phyloP scores from a whole-genome alignment of 2,329 filamentous ascomycete species.

The Zymoseptoria brevis region DNA sequence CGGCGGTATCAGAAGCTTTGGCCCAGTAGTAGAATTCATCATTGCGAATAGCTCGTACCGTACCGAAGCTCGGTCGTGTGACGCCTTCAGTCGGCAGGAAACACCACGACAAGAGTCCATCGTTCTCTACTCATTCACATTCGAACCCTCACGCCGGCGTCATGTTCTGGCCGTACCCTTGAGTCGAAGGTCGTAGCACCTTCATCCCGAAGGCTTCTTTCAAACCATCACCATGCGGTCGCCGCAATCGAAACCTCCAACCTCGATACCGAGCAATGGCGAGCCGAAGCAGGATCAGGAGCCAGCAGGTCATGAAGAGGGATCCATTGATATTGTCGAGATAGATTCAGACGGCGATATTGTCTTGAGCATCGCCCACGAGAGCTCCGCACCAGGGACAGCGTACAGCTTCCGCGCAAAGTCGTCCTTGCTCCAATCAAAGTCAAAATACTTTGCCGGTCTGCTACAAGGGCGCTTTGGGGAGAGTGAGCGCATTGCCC shows the following conservation, averaged over 20 bases:
- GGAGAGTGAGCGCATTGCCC: conserved; percentile 51
- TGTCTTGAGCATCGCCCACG: conserved; percentile 58
- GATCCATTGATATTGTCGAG: conserved; percentile 33
- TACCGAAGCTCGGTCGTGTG: background rate
- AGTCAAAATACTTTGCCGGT: conserved; percentile 63
- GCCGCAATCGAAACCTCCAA: background rate
- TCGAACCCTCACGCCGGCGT: conserved; percentile 8
- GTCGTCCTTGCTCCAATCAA: conserved; percentile 47
- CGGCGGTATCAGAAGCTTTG: background rate
- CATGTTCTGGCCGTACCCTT: conserved; percentile 47
- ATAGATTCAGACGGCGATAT: conserved; percentile 56
- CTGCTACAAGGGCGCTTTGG: conserved; percentile 57
- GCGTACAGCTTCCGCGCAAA: conserved; percentile 59
- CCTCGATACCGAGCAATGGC: background rate
- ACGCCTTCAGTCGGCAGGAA: background rate
- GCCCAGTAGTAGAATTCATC: background rate
- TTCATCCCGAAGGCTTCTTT: conserved; percentile 1
- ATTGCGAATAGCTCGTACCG: background rate
- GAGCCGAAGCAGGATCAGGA: background rate
- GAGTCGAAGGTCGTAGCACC: conserved; percentile 21
- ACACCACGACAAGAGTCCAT: background rate
- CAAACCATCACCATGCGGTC: background rate
- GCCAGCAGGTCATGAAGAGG: background rate
- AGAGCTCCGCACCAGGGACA: conserved; percentile 44
- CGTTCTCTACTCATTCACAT: background rate